Base-by-base conservation (phyloP, 164 flowering plant species). In the Euptelea pleiosperma region DNA sequence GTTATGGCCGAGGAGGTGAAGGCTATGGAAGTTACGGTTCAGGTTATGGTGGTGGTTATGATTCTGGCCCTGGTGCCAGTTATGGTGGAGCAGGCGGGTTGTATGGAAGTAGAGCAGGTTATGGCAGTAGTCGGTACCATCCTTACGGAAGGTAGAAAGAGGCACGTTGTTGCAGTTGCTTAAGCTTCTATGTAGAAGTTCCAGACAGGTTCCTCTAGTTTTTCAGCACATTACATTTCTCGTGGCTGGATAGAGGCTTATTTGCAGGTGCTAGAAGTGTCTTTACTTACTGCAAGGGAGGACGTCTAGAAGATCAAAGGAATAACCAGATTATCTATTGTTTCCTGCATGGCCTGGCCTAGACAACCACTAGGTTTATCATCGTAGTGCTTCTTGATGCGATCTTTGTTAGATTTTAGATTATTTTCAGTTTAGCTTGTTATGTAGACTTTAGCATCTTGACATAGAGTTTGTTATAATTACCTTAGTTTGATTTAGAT, bases 111-210 rank as follows among this genome's bases (percentile, higher is more conserved):
- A 83, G 89, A 66, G 61, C 73, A 67, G 89, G 89, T 66, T 88
- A 91, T 88, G 82, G 90, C 74, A 70, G 82, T 83, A 79, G 87
- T 71, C 84, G 98, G 5, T 88, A 88, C 62, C 96, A 88, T 76
- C 98, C 98, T 39, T 91, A 88, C 66, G 73, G 79, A 46, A 83
- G 91, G 73, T 91, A 87, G 91, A 72, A 41, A 31, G 51, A 59
- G 24, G 43, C n/a, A 49, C 25, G 39, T 15, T 25, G 35, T 55
- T 57, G 61, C 61, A 43, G 30, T 33, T 44, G 39, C 49, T 52
- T 52, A n/a, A 34, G 52, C 51, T 31, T 26, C 43, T 16, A 15
- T 46, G 39, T 55, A 54, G 66, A 55, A 37, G 46, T 45, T 54
- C 52, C 14, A 14, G 39, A 46, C 41, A 24, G 28, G 40, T 33